Evolutionary conservation across 306 rosid species (phyloP).

Genomic region (Cicer judaicum): DNA sequence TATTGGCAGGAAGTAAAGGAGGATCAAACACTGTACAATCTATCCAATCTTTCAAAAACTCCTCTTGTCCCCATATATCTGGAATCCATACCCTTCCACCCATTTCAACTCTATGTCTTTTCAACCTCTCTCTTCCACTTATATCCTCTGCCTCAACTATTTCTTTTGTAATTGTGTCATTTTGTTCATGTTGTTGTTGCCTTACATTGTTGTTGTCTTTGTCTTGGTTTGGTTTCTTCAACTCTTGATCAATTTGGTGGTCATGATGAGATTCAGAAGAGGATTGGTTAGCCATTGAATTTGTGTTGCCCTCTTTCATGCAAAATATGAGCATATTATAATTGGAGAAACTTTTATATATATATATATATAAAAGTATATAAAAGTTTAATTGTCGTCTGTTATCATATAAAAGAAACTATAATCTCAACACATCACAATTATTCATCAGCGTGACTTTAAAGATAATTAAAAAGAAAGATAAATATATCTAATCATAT

Average conservation of each 20-base stretch:
- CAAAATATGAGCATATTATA: neutral
- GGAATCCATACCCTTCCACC: constrained; percentile 89
- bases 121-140: constrained; percentile 76
- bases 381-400: neutral
- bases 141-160: constrained; percentile 43
- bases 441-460: too few species aligned
- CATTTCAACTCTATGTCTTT: constrained; percentile 71
- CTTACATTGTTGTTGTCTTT: constrained; percentile 1
- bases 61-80: constrained; percentile 94
- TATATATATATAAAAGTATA: too few species aligned
- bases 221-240: constrained; percentile 28
- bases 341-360: neutral
- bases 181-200: neutral
- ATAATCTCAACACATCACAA: too few species aligned
- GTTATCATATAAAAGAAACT: too few species aligned
- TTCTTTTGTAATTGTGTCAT: neutral
- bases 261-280: constrained; percentile 13
- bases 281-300: constrained; percentile 44
- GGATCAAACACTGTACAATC: constrained; percentile 83
- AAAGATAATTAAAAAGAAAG: too few species aligned
- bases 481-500: too few species aligned
- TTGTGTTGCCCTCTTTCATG: constrained; percentile 33
- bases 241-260: constrained; percentile 29
- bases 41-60: constrained; percentile 79
- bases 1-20: constrained; percentile 63